These are phyloP conservation scores for Oryza nivara DNA, from an alignment of 176 grass and related monocot genomes.

Conservation along the genomic window DNA sequence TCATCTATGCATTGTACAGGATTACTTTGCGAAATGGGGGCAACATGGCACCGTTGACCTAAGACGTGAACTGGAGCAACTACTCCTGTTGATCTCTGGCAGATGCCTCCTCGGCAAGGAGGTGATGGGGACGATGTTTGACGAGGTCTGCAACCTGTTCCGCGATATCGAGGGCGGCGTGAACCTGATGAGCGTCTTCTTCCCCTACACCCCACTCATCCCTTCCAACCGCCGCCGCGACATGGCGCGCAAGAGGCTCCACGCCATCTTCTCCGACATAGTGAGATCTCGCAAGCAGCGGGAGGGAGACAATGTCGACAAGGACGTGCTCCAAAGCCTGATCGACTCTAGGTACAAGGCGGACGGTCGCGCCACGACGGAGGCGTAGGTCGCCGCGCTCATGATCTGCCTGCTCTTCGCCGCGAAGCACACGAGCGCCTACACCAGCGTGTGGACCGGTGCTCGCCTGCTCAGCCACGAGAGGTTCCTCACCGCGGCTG, in stretches of 20 bases:
- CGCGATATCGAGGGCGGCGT: slow-evolving; percentile 37
- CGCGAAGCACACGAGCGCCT: slow-evolving; percentile 49
- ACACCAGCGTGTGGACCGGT: slow-evolving; percentile 44
- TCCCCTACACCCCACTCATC: slow-evolving; percentile 52
- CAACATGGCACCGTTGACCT: slow-evolving; percentile 50
- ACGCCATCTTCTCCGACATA: slow-evolving; percentile 42
- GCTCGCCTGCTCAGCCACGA: slow-evolving; percentile 40
- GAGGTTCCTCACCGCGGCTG: slow-evolving; percentile 19
- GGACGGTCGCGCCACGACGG: slow-evolving; percentile 33
- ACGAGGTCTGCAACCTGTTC: slow-evolving; percentile 44
- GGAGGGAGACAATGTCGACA: neutral
- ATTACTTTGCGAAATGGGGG: slow-evolving; percentile 43
- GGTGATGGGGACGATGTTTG: slow-evolving; percentile 47
- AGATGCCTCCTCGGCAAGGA: slow-evolving; percentile 65
- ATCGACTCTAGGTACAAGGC: slow-evolving; percentile 52
- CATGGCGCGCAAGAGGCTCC: slow-evolving; percentile 41
- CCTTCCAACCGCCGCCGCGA: slow-evolving; percentile 38
- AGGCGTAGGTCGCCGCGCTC: slow-evolving; percentile 43
- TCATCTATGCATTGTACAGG: neutral
- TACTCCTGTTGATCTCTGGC: slow-evolving; percentile 50
- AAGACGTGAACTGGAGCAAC: slow-evolving; percentile 48
- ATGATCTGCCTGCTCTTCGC: slow-evolving; percentile 52
- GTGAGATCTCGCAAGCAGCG: slow-evolving; percentile 46
- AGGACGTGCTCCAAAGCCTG: slow-evolving; percentile 59
- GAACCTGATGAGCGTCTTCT: slow-evolving; percentile 42